A percentile compares a stretch with the other conserved stretches of the same genome.
These are phyloP conservation scores for Chaetomium sp. DNA, from an alignment of 2,329 filamentous ascomycete genomes.

Conservation along the genomic window DNA sequence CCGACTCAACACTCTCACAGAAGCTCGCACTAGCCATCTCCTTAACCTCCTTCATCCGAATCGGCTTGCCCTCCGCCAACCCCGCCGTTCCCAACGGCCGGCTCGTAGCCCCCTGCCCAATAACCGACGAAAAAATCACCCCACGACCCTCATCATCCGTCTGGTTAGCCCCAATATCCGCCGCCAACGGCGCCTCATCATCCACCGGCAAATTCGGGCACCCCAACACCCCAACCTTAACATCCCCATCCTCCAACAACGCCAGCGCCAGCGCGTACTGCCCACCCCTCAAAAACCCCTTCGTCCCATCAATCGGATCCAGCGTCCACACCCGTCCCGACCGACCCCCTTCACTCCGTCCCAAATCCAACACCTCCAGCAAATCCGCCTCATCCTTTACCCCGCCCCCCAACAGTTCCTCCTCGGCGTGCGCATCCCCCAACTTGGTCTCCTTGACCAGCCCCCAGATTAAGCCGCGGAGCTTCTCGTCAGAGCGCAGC, in stretches of 20 bases:
- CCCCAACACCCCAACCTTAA: constrained; percentile 88
- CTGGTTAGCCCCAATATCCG: constrained; percentile 67
- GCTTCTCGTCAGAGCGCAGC: constrained; percentile 36
- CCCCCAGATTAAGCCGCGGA: constrained; percentile 44
- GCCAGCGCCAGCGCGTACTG: constrained; percentile 96
- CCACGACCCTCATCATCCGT: constrained; percentile 70
- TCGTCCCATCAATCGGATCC: constrained; percentile 96
- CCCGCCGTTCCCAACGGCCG: constrained; percentile 57
- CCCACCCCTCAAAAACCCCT: constrained; percentile 90
- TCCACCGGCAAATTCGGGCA: constrained; percentile 93
- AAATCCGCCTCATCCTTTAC: constrained; percentile 59
- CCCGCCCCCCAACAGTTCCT: constrained; percentile 56
- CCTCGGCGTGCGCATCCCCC: constrained; percentile 52
- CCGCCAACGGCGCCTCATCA: constrained; percentile 63
- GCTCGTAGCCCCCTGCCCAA: constrained; percentile 73
- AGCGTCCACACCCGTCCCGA: constrained; percentile 87
- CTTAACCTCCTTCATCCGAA: constrained; percentile 71
- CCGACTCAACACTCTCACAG: constrained; percentile 93
- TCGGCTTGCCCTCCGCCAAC: constrained; percentile 52
- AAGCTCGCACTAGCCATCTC: constrained; percentile 79
- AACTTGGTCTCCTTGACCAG: constrained; percentile 52
- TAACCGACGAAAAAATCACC: constrained; percentile 80
- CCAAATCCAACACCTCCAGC: constrained; percentile 60
- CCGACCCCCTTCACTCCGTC: constrained; percentile 63
- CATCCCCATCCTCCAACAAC: constrained; percentile 85